Evolutionary conservation across 352 stramenopile species (phyloP).

Genomic region (Pythium phragmitis): DNA sequence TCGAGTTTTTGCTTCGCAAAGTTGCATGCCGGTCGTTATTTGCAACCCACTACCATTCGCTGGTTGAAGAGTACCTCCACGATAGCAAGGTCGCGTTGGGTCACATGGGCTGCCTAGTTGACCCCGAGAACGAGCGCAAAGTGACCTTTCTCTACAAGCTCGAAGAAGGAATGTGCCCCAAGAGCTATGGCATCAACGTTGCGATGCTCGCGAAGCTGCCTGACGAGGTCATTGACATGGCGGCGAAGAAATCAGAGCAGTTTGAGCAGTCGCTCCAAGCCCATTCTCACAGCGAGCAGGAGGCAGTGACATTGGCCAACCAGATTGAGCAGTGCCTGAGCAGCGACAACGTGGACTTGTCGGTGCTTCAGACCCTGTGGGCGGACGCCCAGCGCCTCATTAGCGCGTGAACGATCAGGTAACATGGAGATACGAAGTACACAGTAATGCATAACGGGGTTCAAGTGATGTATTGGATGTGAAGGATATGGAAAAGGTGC

Average conservation of each 20-base stretch:
- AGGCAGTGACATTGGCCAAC: constrained; percentile 26
- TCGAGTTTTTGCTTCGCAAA: constrained; percentile 90
- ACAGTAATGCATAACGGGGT: not conserved
- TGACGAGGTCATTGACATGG: constrained; percentile 92
- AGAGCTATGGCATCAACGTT: constrained; percentile 99
- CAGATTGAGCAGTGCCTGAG: constrained; percentile 27
- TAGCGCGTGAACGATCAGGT: not conserved
- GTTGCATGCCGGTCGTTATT: constrained; percentile 96
- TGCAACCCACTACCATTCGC: constrained; percentile 98
- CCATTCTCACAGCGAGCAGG: constrained; percentile 31
- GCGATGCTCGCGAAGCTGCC: constrained; percentile 97
- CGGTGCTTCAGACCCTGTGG: constrained; percentile 30
- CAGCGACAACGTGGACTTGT: constrained; percentile 17
- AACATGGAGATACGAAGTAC: not conserved
- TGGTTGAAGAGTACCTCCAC: constrained; percentile 86
- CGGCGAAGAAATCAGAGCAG: constrained; percentile 87
- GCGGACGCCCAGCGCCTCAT: constrained; percentile 17
- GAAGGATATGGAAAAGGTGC: not conserved
- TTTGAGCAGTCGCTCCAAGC: constrained; percentile 84
- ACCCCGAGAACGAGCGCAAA: constrained; percentile 84
- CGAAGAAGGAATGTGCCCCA: constrained; percentile 94
- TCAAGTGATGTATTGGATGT: not conserved
- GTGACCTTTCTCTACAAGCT: constrained; percentile 99
- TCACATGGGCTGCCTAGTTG: constrained; percentile 84
- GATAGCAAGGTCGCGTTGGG: constrained; percentile 63